Base-by-base conservation (phyloP, 805 yeast species). In the Kluyveromyces nonfermentans region DNA sequence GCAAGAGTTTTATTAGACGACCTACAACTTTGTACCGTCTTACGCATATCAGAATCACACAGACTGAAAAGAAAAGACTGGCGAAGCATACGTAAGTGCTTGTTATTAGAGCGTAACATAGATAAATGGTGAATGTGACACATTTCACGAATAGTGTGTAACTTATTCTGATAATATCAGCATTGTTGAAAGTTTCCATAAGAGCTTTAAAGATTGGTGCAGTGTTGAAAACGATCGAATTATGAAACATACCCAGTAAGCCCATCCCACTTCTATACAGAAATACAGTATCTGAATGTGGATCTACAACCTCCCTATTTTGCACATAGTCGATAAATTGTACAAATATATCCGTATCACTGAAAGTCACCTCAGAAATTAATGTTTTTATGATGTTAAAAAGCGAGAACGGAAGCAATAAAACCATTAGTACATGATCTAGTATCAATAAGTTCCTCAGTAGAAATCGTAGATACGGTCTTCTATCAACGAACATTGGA, bases 201-300 rank as follows among this genome's bases (percentile, higher is more conserved):
- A 42, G 30, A 41, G 40, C 45, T 30, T 41, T 43, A 12, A 53
- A 44, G 14, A 50, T 14, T 5, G 60, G 58, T n/a, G 52, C 47
- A 7, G 59, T 45, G 36, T 59, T 54, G 46, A 48, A 60, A 3
- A 59, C 52, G 5, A 61, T 42, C 5, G 60, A 52, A 40, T 61
- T 62, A 47, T 62, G 65, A 35, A 60, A 62, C 46, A 57, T 61
- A 31, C 58, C 58, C 40, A 62, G 33, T 32, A 61, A 44, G 8
- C 59, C 56, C 32, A 50, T 21, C n/a, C 53, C 52, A 35, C 40
- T 40, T 32, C 46, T 33, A 35, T 46, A 37, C 30, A 48, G 41
- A 14, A 51, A n/a, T 18, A 51, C 18, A 10, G 52, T 41, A 19
- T 40, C 43, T 19, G 49, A 47, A 46, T 68, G 68, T 39, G 68